Percentiles rank a stretch among this genome's conserved stretches.
Evolutionary conservation across 441 rosid species (phyloP).

Genomic region (Sinapis alba): DNA sequence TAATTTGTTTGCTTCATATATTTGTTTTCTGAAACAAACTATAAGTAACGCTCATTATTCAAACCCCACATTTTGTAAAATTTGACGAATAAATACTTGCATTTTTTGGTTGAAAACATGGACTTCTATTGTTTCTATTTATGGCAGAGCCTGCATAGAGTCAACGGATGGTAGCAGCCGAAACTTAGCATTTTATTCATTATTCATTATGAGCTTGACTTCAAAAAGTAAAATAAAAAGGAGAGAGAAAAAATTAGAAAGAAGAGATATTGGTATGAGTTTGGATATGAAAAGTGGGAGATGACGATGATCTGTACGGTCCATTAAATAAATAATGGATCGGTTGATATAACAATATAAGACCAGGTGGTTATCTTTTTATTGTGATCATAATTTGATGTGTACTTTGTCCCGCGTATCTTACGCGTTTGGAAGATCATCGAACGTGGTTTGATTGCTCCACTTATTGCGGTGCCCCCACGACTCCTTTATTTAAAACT

Average conservation of each 20-base stretch:
- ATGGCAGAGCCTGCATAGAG: neutral
- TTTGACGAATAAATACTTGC: too few relatives aligned
- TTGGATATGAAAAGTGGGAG: constrained; percentile 13
- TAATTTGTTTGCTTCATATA: too few relatives aligned
- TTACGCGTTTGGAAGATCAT: constrained; percentile 32
- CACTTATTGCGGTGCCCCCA: constrained; percentile 17
- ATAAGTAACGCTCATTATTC: too few relatives aligned
- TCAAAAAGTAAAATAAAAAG: neutral
- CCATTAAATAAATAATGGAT: constrained; percentile 4
- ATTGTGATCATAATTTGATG: neutral
- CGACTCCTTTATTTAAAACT: neutral
- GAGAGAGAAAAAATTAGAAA: neutral
- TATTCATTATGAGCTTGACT: neutral
- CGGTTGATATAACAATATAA: neutral
- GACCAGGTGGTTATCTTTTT: constrained; percentile 24
- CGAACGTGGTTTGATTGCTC: constrained; percentile 24
- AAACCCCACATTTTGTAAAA: too few relatives aligned
- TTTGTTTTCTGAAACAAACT: too few relatives aligned
- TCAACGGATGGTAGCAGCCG: neutral
- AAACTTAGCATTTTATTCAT: neutral
- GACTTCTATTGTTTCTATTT: too few relatives aligned
- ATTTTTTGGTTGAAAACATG: too few relatives aligned
- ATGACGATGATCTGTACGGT: constrained; percentile 36
- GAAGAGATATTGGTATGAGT: too few relatives aligned
- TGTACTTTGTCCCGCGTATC: constrained; percentile 28